Evolutionary conservation across 257 asterid species (phyloP), one percentile per base, ranked within the genome.

Genomic region (Striga asiatica): DNA sequence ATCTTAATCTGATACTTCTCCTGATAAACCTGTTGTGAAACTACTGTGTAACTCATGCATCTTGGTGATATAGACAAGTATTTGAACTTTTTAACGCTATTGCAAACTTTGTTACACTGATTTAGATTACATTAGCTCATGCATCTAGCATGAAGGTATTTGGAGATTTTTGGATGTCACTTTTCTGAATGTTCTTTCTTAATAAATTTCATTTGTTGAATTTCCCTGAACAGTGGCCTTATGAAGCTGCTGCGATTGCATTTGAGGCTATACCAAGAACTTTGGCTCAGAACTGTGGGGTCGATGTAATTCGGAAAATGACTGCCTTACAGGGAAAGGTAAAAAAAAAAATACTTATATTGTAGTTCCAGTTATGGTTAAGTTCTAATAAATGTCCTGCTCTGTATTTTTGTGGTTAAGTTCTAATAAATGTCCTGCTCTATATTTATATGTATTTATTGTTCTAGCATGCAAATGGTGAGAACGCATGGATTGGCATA

Each of bases 231-330:
- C 77, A 86, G 98, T 89, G 98, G 98, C 96, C 98, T 38, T 89
- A 89, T 74, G 98, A 89, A 86, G 96, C 96, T 65, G 98, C 96
- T 63, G 98, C 98, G 41, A 69, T 83, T 37, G 98, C 98, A 65
- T 89, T 89, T 64, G 98, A 89, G 74, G 92, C 98, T 60, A 89
- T 89, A 62, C 98, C 98, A 18, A 82, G 94, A 72, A 92, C 98
- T 62, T 74, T 92, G 74, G 94, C 93, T 29, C 98, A 92, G 79
- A 92, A 92, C 78, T 92, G 98, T 53, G 98, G 98, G 27, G 94
- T 92, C 50, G 88, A 88, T 68, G 95, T 92, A 58, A 84, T 92
- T 59, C 83, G 98, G 8, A 88, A 79, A 8, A 92, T 87, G 97
- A 92, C 97, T 65, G 89, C 91, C 58, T 68, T 92, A 69, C 97